Evolutionary conservation across 108 stramenopile species (phyloP).

Genomic region (Phaeodactylum tricornutum): DNA sequence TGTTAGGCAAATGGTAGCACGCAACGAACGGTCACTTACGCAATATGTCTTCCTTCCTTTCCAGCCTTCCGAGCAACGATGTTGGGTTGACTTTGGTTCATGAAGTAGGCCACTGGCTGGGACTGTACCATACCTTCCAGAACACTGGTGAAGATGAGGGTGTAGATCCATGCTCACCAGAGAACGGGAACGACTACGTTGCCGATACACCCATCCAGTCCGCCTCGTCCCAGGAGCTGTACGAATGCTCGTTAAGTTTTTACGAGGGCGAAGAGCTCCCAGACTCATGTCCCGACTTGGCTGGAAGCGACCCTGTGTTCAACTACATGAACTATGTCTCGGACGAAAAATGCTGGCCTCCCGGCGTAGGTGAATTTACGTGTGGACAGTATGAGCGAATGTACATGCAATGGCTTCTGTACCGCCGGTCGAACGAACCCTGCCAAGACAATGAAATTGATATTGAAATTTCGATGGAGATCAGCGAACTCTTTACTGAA

Average conservation of each 20-base stretch:
- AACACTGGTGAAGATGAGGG: no score
- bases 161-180: neutral
- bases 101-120: slow-evolving; percentile 35
- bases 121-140: slow-evolving; percentile 26
- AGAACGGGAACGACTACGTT: slow-evolving; percentile 13
- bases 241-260: neutral
- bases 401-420: slow-evolving; percentile 4
- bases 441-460: neutral
- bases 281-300: slow-evolving; percentile 10
- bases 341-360: neutral
- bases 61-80: slow-evolving; percentile 13
- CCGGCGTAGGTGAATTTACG: slow-evolving; percentile 6
- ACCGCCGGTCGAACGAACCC: neutral
- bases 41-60: neutral
- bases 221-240: neutral
- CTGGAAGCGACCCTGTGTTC: slow-evolving; percentile 11
- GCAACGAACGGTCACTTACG: neutral
- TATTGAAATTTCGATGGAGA: neutral
- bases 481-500: neutral
- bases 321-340: slow-evolving; percentile 14
- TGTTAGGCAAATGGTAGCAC: neutral
- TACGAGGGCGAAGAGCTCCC: neutral
- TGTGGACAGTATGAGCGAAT: slow-evolving; percentile 4
- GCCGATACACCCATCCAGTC: slow-evolving; percentile 11
- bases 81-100: slow-evolving; percentile 19